Conservation (phyloP, 768 basidiomycete genomes). For the Suillus cothurnatus region DNA sequence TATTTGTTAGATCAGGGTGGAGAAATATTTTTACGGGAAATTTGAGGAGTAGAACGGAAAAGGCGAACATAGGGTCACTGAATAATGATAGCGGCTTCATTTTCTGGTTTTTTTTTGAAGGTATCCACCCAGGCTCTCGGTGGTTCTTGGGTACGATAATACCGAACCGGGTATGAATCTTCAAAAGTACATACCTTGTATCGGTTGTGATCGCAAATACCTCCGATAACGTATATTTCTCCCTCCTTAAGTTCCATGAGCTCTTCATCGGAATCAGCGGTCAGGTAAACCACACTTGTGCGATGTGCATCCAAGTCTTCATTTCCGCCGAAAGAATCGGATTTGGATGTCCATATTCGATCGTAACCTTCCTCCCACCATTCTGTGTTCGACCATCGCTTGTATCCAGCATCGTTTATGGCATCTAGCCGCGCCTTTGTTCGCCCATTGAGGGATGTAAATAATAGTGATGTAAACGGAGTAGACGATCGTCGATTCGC, state of each 20-base stretch:
- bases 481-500: slow-evolving; percentile 72
- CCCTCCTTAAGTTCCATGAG: slow-evolving; percentile 78
- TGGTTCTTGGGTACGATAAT: slow-evolving; percentile 7
- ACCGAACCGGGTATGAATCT: not conserved
- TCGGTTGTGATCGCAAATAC: slow-evolving; percentile 94
- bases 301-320: slow-evolving; percentile 31
- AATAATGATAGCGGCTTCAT: not conserved
- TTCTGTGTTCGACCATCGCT: slow-evolving; percentile 78
- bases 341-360: slow-evolving; percentile 53
- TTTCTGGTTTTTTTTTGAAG: not conserved
- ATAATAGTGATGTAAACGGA: slow-evolving; percentile 74
- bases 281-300: slow-evolving; percentile 81
- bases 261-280: slow-evolving; percentile 90
- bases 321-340: slow-evolving; percentile 4
- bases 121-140: not conserved
- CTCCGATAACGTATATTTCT: slow-evolving; percentile 94
- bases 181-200: slow-evolving; percentile 67
- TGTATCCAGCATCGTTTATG: slow-evolving; percentile 67
- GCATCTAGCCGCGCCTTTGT: slow-evolving; percentile 66
- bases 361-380: slow-evolving; percentile 85
- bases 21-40: slow-evolving; percentile 5
- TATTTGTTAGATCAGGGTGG: slow-evolving; percentile 19
- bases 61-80: not conserved
- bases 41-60: not conserved
- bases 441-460: slow-evolving; percentile 78